phyloP scores from a whole-genome alignment of 768 basidiomycete species.

The Tephrocybe sp. region DNA sequence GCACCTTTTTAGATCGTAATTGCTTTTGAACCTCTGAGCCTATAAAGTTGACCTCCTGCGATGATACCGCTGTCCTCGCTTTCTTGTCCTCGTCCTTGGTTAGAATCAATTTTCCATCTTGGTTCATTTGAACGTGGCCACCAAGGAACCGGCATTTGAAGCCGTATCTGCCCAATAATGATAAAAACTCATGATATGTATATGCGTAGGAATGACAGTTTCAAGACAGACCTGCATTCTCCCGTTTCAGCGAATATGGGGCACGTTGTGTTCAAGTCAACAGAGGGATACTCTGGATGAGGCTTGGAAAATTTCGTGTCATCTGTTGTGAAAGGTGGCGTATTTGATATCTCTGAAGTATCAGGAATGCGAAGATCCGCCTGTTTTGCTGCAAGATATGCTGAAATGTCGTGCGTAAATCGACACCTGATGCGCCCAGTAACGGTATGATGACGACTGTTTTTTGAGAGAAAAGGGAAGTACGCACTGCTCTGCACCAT shows the following conservation, averaged over 20 bases:
- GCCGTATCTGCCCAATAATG: constrained; percentile 67
- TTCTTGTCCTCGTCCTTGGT: constrained; percentile 61
- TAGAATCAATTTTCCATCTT: constrained; percentile 43
- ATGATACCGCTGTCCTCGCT: constrained; percentile 41
- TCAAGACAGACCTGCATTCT: constrained; percentile 55
- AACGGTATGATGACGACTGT: not conserved
- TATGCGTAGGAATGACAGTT: not conserved
- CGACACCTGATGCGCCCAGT: constrained; percentile 53
- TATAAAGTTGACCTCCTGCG: constrained; percentile 71
- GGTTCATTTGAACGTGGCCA: constrained; percentile 60
- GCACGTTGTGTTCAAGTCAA: constrained; percentile 54
- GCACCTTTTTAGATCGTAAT: constrained; percentile 71
- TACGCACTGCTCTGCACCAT: constrained; percentile 58
- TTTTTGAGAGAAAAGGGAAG: not conserved
- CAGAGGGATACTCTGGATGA: constrained; percentile 34
- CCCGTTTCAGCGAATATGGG: constrained; percentile 71
- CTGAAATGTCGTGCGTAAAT: constrained; percentile 73
- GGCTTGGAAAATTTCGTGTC: constrained; percentile 24
- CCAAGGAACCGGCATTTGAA: constrained; percentile 92
- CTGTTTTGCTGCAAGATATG: constrained; percentile 77
- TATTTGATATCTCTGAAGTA: constrained; percentile 38
- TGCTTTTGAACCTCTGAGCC: constrained; percentile 56
- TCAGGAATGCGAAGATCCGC: constrained; percentile 66
- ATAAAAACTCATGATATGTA: too few relatives aligned
- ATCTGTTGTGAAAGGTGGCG: constrained; percentile 51